A percentile compares a stretch with the other conserved stretches of the same genome.
These are phyloP conservation scores for Oropetium thomaeum DNA, from an alignment of 176 grass and related monocot genomes.

Conservation along the genomic window DNA sequence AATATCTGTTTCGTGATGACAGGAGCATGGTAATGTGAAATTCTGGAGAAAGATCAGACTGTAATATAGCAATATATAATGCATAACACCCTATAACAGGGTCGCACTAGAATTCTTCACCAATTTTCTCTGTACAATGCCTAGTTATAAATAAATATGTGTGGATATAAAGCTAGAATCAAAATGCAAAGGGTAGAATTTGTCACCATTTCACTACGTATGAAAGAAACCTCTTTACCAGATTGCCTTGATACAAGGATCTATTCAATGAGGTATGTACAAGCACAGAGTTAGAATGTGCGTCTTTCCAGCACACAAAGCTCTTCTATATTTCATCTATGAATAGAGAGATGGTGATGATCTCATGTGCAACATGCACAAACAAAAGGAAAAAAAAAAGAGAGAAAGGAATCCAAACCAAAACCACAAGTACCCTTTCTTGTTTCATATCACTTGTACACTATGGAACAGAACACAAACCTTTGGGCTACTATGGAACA, in stretches of 20 bases:
- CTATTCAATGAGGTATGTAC: conserved; percentile 15
- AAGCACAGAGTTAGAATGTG: neutral
- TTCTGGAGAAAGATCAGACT: neutral
- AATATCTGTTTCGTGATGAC: neutral
- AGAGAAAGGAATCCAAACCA: conserved; percentile 5
- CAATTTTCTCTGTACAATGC: neutral
- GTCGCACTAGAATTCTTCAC: neutral
- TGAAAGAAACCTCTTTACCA: conserved; percentile 11
- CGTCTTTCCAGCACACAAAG: conserved; percentile 26
- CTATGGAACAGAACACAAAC: conserved; percentile 37
- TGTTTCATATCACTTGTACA: conserved; percentile 40
- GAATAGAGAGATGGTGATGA: conserved; percentile 26
- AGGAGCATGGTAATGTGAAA: neutral
- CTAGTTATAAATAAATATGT: no score
- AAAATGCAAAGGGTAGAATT: no score
- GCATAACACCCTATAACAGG: neutral
- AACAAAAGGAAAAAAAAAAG: neutral
- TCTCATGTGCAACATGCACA: conserved; percentile 31
- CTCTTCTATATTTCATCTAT: conserved; percentile 36
- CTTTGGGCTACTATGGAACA: conserved; percentile 45
- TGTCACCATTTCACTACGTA: neutral
- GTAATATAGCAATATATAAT: neutral
- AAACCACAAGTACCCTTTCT: conserved; percentile 40
- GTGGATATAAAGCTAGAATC: no score
- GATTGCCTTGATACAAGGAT: conserved; percentile 26